Evolutionary conservation across 805 yeast genomes (phyloP), one percentile per base, ranked within the genome.

Genomic region (Lipomyces sp.): DNA sequence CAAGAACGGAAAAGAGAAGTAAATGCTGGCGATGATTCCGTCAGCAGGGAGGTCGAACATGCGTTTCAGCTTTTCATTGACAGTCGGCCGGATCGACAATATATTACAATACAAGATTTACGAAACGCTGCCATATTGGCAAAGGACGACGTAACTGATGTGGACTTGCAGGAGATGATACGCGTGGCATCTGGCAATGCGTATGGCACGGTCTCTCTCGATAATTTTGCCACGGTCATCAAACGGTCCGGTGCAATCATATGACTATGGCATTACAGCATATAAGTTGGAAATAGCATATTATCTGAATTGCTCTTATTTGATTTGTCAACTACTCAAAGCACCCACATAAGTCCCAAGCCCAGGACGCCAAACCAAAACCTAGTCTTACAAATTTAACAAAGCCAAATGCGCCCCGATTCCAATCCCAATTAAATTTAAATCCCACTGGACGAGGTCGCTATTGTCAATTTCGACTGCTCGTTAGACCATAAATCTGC

Each of bases 151-250:
- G 74, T 74, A 5, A 60, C 73, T 0, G 73, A 71, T 2, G 70
- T 63, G n/a, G 79, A 79, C 18, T 67, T 79, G 55, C 58, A 53
- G 29, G 74, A 69, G 30, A 78, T 79, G 81, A 62, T 77, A 51
- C 60, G 60, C 7, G 62, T 74, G 30, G 73, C 75, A 5, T 71
- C 74, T 2, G 73, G 65, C 4, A 62, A 57, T 7, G 69, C 64
- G 4, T 55, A 55, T 15, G 69, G 61, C n/a, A 30, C 63, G 4
- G 71, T 72, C 11, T 60, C 59, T 24, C 53, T 71, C 51, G 68
- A 57, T 15, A 74, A 66, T 48, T 78, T 78, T 67, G 64, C 63
- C 1, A 34, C 34, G 6, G 66, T 78, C 37, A 74, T 78, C 75
- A 64, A 60, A 57, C 65, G 62, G 15, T 73, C 73, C 3, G 69